Base-by-base conservation (phyloP, 2,329 filamentous ascomycete genomes). In the Venturia effusa region DNA sequence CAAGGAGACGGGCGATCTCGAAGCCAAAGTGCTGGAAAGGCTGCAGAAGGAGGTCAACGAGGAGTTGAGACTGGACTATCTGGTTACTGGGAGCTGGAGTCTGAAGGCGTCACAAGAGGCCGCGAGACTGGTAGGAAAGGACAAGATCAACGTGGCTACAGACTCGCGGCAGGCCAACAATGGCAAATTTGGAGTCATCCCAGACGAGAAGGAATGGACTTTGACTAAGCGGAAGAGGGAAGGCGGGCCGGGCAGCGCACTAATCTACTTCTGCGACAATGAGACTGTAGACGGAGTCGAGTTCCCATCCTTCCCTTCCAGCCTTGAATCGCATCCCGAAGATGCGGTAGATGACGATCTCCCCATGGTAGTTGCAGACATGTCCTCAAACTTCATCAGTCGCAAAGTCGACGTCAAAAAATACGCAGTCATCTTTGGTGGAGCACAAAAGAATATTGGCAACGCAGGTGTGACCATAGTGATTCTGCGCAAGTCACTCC, bases 221-320 rank as follows among this genome's bases (percentile, higher is more conserved):
- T 81, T 94, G 65, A 84, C 81, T 19, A 75, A 78, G 8, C 88
- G 85, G 48, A 80, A 84, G 68, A 80, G 84, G 43, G 79, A 87
- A 11, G 75, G 74, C 45, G 75, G 76, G 34, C 75, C 77, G 64
- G 79, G 76, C 37, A 76, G 66, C 84, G 79, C 91, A 0, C 81
- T 96, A 70, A 88, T 93, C 1, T 97, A 97, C 76, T 92, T 86
- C 74, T 96, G 93, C 74, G 89, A 92, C 74, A 97, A 97, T 70
- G 92, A 97, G 80, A 96, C 91, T 0, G 90, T 95, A 6, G 91
- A 96, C 70, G 92, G 92, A 40, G 91, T 97, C 22, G 93, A 97
- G 73, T 96, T 95, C 69, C 90, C 88, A 6, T 76, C 70, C 3
- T 87, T 89, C 71, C 93, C 93, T 30, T 77, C 86, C 67, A 74